Conservation (phyloP, 2,329 filamentous ascomycete species). For the Microcyclospora pomicola region DNA sequence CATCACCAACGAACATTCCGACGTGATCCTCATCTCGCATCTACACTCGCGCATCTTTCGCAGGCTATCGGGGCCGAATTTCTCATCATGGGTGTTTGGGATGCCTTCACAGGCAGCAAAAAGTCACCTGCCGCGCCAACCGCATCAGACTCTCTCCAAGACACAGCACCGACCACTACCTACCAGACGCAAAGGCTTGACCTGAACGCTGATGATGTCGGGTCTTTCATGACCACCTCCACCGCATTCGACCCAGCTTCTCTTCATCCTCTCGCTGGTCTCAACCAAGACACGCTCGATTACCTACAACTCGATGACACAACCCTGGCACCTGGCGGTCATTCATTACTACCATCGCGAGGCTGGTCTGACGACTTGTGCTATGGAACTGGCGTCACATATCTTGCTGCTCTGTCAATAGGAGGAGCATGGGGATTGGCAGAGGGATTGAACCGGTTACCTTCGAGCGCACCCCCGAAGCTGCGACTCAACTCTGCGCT, state of each 20-base stretch:
- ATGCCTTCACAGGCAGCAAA: conserved; percentile 48
- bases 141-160: conserved; percentile 25
- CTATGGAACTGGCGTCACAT: conserved; percentile 92
- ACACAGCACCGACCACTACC: conserved; percentile 28
- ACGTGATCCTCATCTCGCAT: no score
- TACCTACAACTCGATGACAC: conserved; percentile 92
- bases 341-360: conserved; percentile 80
- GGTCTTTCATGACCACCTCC: conserved; percentile 68
- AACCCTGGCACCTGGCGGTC: conserved; percentile 68
- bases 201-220: conserved; percentile 54
- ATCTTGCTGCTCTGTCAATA: conserved; percentile 69
- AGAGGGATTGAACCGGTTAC: conserved; percentile 67
- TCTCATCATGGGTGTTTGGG: conserved; percentile 42
- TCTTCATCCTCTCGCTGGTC: conserved; percentile 82
- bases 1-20: conserved; percentile 1
- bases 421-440: conserved; percentile 87
- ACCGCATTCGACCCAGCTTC: conserved; percentile 72
- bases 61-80: no score
- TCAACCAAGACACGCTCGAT: conserved; percentile 86
- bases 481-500: conserved; percentile 86
- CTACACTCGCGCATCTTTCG: no score
- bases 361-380: conserved; percentile 98
- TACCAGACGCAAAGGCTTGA: conserved; percentile 4
- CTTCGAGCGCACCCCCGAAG: conserved; percentile 65
- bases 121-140: conserved; percentile 28